Conservation (phyloP, 73 alveolate genomes). For the Breviolum minutum region DNA sequence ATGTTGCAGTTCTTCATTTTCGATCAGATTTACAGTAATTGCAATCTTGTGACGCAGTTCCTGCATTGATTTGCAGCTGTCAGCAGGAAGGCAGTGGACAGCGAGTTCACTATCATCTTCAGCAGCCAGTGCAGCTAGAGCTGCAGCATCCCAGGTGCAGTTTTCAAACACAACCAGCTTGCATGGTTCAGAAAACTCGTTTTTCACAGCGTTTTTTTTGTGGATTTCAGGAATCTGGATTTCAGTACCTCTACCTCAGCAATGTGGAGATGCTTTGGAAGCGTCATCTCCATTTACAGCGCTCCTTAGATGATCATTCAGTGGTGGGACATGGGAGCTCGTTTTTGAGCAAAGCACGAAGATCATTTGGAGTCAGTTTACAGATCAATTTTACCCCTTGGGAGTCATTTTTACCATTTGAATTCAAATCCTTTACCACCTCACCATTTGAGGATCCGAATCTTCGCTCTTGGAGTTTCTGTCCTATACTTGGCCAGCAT, state of each 20-base stretch:
- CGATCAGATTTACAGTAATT: background rate
- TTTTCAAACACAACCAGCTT: background rate
- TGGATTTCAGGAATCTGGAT: background rate
- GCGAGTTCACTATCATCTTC: background rate
- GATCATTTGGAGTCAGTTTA: background rate
- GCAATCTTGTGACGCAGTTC: background rate
- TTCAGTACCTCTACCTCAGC: background rate
- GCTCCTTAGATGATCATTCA: background rate
- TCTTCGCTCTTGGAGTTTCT: background rate
- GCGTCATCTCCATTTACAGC: background rate
- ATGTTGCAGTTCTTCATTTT: background rate
- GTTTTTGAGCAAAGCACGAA: background rate
- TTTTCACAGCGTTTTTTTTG: background rate
- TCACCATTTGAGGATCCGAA: background rate
- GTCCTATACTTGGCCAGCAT: constrained; percentile 45
- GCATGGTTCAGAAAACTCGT: background rate
- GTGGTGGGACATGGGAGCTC: background rate
- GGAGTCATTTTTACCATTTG: background rate
- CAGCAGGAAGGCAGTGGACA: background rate
- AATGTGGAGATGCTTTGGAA: constrained; percentile 18
- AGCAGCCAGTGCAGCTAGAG: constrained; percentile 64
- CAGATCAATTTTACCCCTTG: background rate
- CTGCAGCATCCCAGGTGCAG: background rate
- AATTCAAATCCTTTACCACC: background rate
- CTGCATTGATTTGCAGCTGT: background rate